phyloP scores from a whole-genome alignment of 2,329 filamentous ascomycete genomes.

The Fusarium sp. region DNA sequence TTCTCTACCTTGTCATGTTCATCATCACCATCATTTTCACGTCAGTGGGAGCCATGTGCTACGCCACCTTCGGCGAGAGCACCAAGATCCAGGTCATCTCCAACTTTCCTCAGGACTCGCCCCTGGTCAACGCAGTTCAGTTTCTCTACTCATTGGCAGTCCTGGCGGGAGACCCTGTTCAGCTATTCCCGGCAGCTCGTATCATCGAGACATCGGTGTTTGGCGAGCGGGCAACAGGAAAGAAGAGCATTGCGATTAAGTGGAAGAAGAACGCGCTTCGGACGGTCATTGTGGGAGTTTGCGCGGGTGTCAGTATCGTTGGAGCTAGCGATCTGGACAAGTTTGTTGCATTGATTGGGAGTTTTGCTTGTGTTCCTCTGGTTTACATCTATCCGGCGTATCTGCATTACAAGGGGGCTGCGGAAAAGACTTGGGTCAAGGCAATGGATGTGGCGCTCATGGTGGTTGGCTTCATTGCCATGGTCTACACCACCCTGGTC shows the following conservation, averaged over 20 bases:
- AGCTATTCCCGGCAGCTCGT: conserved; percentile 78
- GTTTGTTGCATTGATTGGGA: conserved; percentile 79
- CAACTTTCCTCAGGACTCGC: conserved; percentile 77
- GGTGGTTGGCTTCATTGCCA: conserved; percentile 70
- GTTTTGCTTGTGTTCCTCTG: conserved; percentile 78
- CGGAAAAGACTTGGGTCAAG: conserved; percentile 65
- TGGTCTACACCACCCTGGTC: conserved; percentile 77
- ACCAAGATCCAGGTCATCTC: conserved; percentile 81
- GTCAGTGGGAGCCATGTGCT: conserved; percentile 77
- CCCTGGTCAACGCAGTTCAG: conserved; percentile 80
- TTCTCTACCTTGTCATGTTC: conserved; percentile 76
- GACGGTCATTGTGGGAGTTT: conserved; percentile 65
- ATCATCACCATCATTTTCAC: conserved; percentile 80
- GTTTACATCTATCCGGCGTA: conserved; percentile 82
- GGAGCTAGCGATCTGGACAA: conserved; percentile 78
- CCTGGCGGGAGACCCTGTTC: conserved; percentile 78
- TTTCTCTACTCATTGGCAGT: conserved; percentile 80
- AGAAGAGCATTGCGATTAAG: conserved; percentile 71
- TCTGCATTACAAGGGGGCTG: conserved; percentile 75
- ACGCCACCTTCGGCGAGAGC: conserved; percentile 75
- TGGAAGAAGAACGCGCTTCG: conserved; percentile 82
- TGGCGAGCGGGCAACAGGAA: conserved; percentile 72
- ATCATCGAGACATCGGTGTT: conserved; percentile 77
- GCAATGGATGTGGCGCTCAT: conserved; percentile 71
- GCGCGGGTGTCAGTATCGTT: conserved; percentile 69